Base-by-base conservation (phyloP, 2,329 filamentous ascomycete genomes). In the Pseudogymnoascus sp. region DNA sequence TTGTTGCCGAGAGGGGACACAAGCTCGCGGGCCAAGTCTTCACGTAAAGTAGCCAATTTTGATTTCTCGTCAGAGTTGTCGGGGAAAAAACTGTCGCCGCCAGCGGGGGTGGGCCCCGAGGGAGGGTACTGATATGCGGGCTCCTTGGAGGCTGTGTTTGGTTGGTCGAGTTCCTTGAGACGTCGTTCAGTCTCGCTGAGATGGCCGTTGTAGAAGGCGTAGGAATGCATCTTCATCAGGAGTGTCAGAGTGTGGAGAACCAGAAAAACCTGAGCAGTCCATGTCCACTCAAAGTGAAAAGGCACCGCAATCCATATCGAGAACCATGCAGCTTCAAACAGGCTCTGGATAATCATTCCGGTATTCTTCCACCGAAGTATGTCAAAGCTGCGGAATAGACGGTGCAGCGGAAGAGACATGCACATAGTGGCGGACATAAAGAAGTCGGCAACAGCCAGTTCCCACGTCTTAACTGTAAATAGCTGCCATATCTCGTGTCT, bases 191-290 rank as follows among this genome's bases (percentile, higher is more conserved):
- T 95, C 73, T 94, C 90, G 67, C 88, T 90, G 14, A 99, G 80
- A 74, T 99, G 94, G 9, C 94, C 94, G 69, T 97, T 97, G 78
- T 99, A 99, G 74, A 97, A 99, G 22, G 91, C 89, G 71, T 96
- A 99, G 5, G 92, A 97, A 74, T 99, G 94, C 86, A 97, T 94
- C 79, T 99, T 99, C 94, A 99, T 99, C 58, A 97, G 85, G 18
- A 99, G 81, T 6, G 90, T 88, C 75, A 99, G 85, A 43, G 92
- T 88, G 74, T 99, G 94, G 35, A 99, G 79, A 9, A 92, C 88
- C 68, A 99, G 84, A 74, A 95, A 99, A 38, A 99, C 94, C 71
- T 97, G 94, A 2, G 93, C 87, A 0, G 94, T 99, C 94, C 94
- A 99, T 2, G 92, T 90, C 94, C 94, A 99, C 59, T 88, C 81